A percentile compares a stretch with the other conserved stretches of the same genome.
These are phyloP conservation scores for Musa beccarii DNA, from an alignment of 176 grass and related monocot genomes.

Conservation along the genomic window DNA sequence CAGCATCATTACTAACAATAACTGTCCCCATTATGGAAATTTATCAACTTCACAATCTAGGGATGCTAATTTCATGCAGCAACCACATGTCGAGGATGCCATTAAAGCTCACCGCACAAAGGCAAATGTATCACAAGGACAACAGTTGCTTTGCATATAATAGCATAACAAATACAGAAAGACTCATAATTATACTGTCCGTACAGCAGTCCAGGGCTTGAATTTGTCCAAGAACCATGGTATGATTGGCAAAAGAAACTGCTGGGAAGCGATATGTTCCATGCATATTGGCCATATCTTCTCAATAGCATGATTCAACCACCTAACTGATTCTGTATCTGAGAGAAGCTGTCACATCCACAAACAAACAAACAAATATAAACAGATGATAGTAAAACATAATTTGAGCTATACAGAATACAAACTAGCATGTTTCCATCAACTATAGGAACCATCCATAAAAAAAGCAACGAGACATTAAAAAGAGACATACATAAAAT, in stretches of 20 bases:
- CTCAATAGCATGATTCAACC: constrained; percentile 82
- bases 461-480: background rate
- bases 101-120: background rate
- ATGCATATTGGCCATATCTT: constrained; percentile 98
- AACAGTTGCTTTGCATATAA: background rate
- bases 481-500: constrained; percentile 16
- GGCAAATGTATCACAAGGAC: background rate
- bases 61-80: background rate
- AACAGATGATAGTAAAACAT: background rate
- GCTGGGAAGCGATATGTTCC: constrained; percentile 81
- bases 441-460: background rate
- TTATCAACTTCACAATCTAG: background rate
- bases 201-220: constrained; percentile 90
- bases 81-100: background rate
- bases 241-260: constrained; percentile 78
- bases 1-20: constrained; percentile 1
- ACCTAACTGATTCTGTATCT: constrained; percentile 77
- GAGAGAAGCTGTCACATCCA: constrained; percentile 70
- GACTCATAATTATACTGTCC: background rate
- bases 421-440: background rate
- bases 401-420: background rate
- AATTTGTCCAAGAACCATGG: constrained; percentile 97
- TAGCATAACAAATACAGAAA: background rate
- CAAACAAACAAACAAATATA: constrained; percentile 16
- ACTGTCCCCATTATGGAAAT: constrained; percentile 21